These are phyloP conservation scores for Pleochaeta shiraiana DNA, from an alignment of 2,329 filamentous ascomycete genomes.

Conservation along the genomic window DNA sequence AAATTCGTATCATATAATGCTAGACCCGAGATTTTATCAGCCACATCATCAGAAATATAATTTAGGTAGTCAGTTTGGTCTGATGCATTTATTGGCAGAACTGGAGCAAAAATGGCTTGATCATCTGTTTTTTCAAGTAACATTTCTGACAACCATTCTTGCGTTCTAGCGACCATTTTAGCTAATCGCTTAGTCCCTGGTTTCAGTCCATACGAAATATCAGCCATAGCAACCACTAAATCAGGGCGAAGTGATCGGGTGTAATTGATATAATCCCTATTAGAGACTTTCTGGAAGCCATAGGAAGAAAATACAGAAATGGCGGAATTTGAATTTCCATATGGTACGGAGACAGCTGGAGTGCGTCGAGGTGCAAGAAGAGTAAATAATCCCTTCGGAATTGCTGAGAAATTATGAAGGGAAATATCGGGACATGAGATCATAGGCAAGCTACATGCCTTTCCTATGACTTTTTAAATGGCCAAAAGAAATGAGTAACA, in stretches of 20 bases:
- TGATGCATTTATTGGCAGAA: conserved; percentile 53
- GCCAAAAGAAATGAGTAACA: background rate
- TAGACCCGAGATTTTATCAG: conserved; percentile 38
- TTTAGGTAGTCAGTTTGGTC: conserved; percentile 65
- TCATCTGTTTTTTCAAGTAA: conserved; percentile 22
- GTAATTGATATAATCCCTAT: conserved; percentile 44
- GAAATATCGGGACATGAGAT: conserved; percentile 22
- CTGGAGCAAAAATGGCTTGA: conserved; percentile 34
- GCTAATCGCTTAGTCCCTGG: conserved; percentile 50
- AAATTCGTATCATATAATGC: conserved; percentile 59
- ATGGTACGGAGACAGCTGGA: conserved; percentile 49
- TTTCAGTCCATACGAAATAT: conserved; percentile 36
- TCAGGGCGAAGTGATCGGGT: conserved; percentile 51
- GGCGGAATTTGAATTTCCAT: conserved; percentile 45
- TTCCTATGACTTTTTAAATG: conserved; percentile 29
- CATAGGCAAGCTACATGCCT: conserved; percentile 12
- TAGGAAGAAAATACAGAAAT: conserved; percentile 70
- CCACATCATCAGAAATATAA: conserved; percentile 41
- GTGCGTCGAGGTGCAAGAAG: conserved; percentile 59
- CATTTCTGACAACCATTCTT: conserved; percentile 56
- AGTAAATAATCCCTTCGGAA: conserved; percentile 41
- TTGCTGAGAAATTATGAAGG: conserved; percentile 56
- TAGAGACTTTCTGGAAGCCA: conserved; percentile 53
- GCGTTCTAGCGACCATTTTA: conserved; percentile 72
- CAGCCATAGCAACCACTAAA: conserved; percentile 56